phyloP scores from a whole-genome alignment of 2,329 filamentous ascomycete genomes.

The Aspergillus uvarum region DNA sequence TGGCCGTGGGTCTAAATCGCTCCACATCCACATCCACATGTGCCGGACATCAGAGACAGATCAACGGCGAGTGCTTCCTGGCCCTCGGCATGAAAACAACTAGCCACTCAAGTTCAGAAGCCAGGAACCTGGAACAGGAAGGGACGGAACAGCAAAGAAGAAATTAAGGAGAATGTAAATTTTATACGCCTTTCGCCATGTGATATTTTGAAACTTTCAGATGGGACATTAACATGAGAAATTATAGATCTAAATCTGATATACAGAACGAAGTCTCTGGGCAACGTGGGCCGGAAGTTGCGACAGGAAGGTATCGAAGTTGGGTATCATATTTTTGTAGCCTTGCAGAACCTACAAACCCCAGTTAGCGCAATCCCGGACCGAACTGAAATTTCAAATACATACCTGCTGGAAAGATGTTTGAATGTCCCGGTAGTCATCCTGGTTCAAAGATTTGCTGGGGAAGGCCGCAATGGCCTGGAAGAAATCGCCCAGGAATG shows the following conservation, averaged over 20 bases:
- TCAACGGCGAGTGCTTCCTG: no score
- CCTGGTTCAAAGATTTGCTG: slow-evolving; percentile 61
- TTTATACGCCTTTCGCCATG: slow-evolving; percentile 27
- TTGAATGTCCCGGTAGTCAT: slow-evolving; percentile 60
- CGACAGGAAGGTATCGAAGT: slow-evolving; percentile 48
- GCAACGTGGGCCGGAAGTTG: slow-evolving; percentile 41
- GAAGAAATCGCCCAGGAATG: slow-evolving; percentile 78
- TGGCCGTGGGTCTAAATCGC: no score
- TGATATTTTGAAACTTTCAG: slow-evolving; percentile 12
- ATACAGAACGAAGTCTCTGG: slow-evolving; percentile 44
- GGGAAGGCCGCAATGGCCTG: slow-evolving; percentile 73
- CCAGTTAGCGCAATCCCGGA: not conserved
- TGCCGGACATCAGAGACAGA: not conserved
- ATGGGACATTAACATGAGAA: slow-evolving; percentile 21
- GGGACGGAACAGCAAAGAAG: not conserved
- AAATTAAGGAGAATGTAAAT: slow-evolving; percentile 13
- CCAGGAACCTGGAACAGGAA: not conserved
- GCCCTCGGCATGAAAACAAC: not conserved
- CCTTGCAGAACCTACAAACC: slow-evolving; percentile 43
- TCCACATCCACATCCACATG: not conserved
- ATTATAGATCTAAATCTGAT: slow-evolving; percentile 38
- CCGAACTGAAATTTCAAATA: slow-evolving; percentile 8
- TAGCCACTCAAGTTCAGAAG: not conserved
- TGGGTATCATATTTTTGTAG: slow-evolving; percentile 49
- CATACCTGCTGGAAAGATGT: slow-evolving; percentile 75